phyloP scores from a whole-genome alignment of 352 stramenopile species.

The Phytophthora citrophthora region DNA sequence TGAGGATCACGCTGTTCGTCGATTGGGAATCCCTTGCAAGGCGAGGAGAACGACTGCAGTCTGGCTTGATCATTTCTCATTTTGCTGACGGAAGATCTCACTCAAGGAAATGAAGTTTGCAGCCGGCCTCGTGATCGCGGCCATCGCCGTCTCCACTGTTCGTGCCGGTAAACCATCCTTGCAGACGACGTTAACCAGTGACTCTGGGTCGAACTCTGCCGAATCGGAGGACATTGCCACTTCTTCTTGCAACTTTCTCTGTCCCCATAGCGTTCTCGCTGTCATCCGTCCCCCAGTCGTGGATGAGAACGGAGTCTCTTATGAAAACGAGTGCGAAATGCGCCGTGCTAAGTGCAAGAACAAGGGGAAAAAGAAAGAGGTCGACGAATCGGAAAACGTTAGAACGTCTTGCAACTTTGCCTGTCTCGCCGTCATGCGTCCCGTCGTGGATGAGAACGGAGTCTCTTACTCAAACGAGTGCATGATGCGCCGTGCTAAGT shows the following conservation, averaged over 20 bases:
- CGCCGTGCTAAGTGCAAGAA: too few relatives aligned
- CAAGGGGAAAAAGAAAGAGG: too few relatives aligned
- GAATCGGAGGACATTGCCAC: background rate
- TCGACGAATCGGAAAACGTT: too few relatives aligned
- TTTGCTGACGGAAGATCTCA: background rate
- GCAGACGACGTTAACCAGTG: background rate
- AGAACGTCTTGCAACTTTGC: too few relatives aligned
- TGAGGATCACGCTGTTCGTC: background rate
- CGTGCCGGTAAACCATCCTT: conserved; percentile 8
- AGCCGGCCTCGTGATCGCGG: conserved; percentile 6
- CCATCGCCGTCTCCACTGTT: conserved; percentile 14
- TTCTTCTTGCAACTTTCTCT: too few relatives aligned
- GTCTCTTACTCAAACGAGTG: conserved; percentile 21
- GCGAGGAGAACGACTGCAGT: background rate
- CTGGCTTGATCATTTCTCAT: conserved; percentile 11
- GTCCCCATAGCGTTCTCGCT: too few relatives aligned
- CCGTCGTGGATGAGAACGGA: conserved; percentile 27
- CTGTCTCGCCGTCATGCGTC: conserved; percentile 1
- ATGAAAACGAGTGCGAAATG: too few relatives aligned
- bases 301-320: too few relatives aligned
- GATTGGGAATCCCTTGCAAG: too few relatives aligned
- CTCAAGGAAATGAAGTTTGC: conserved; percentile 20
- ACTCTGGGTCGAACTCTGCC: background rate
- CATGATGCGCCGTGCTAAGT: conserved; percentile 16
- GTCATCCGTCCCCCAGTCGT: too few relatives aligned